phyloP scores from a whole-genome alignment of 345 rosid species.

The Pseudoturritis turrita region DNA sequence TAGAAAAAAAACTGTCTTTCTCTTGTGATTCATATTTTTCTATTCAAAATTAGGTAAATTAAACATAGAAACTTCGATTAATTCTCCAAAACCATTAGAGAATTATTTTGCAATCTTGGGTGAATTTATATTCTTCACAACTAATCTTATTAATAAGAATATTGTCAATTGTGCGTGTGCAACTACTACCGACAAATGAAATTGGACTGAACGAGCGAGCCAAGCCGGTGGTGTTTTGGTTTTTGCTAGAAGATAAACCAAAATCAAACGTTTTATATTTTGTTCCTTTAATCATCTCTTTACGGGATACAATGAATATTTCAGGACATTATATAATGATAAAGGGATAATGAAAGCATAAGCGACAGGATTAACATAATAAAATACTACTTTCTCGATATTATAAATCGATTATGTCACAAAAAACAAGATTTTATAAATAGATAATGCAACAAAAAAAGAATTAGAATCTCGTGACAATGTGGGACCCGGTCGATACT shows the following conservation, averaged over 20 bases:
- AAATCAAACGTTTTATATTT: not conserved
- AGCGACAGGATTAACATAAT: constrained; percentile 14
- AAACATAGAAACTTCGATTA: too few species aligned
- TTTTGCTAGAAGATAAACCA: not conserved
- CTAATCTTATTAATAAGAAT: not conserved
- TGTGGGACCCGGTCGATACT: constrained; percentile 18
- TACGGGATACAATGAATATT: not conserved
- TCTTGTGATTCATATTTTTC: too few species aligned
- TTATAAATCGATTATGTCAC: not conserved
- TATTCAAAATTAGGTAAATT: too few species aligned
- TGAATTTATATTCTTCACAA: not conserved
- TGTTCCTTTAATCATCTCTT: not conserved
- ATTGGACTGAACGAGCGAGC: constrained; percentile 1
- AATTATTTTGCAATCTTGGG: not conserved
- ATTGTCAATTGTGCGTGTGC: constrained; percentile 6
- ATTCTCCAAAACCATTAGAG: too few species aligned
- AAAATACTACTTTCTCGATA: not conserved
- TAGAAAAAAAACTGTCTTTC: too few species aligned
- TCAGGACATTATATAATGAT: not conserved
- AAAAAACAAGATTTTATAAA: too few species aligned
- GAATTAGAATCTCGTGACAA: constrained; percentile 20
- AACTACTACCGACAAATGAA: not conserved
- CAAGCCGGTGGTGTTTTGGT: constrained; percentile 7
- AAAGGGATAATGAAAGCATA: not conserved
- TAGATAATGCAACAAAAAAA: not conserved